Percentiles rank a stretch among this genome's conserved stretches.
These are phyloP conservation scores for Rhodotorula sphaerocarpa DNA, from an alignment of 768 basidiomycete species.

Conservation along the genomic window DNA sequence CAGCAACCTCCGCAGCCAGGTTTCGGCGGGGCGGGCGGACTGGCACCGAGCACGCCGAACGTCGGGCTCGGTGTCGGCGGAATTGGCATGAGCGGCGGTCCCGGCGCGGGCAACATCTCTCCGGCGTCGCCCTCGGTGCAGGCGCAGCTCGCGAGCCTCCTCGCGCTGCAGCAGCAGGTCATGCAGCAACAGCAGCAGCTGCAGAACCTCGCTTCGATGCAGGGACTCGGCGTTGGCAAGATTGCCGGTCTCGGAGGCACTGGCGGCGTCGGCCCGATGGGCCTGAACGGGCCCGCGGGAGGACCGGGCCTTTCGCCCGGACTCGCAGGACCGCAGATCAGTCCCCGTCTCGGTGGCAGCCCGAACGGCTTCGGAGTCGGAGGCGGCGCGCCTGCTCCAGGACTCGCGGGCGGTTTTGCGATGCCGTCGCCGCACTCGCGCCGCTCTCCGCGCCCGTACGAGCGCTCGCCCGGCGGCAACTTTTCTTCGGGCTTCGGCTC, in stretches of 20 bases:
- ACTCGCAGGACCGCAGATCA: conserved; percentile 2
- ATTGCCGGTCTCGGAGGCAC: conserved; percentile 4
- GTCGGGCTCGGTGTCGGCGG: not conserved
- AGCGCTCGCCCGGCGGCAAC: conserved; percentile 3
- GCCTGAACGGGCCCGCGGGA: conserved; percentile 3
- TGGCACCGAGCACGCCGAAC: not conserved
- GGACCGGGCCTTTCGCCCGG: not conserved
- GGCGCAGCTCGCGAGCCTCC: conserved; percentile 40
- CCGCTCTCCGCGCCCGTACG: conserved; percentile 38
- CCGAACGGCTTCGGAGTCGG: conserved; percentile 1
- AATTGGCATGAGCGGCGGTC: not conserved
- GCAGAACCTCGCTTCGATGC: conserved; percentile 31
- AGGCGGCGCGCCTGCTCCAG: not conserved
- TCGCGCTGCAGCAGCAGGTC: conserved; percentile 42
- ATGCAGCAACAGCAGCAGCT: conserved; percentile 41
- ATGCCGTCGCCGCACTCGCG: conserved; percentile 31
- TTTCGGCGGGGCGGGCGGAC: not conserved
- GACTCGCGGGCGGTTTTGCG: not conserved
- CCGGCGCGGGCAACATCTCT: conserved; percentile 16
- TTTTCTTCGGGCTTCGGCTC: not conserved
- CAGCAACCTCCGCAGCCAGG: conserved; percentile 18
- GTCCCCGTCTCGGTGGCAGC: conserved; percentile 15
- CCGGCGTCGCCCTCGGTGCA: conserved; percentile 16
- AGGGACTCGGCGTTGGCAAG: conserved; percentile 10
- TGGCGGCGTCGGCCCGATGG: conserved; percentile 19